Evolutionary conservation across 352 stramenopile genomes (phyloP).

Genomic region (Globisporangium takayamanum): DNA sequence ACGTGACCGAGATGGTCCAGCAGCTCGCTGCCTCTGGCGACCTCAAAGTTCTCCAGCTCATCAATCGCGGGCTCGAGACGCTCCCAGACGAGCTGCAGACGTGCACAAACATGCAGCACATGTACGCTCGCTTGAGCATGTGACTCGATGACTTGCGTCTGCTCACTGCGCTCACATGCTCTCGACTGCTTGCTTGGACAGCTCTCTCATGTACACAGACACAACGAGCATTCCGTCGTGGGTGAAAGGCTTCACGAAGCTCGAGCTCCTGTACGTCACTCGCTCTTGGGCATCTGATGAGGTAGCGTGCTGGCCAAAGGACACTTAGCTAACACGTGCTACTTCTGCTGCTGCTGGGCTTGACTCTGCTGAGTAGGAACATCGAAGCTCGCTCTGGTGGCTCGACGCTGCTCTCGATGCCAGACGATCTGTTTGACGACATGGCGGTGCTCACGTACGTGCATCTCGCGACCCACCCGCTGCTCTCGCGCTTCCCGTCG

Average conservation of each 20-base stretch:
- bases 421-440: constrained; percentile 19
- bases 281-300: background rate
- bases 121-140: constrained; percentile 21
- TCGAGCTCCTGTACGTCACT: constrained; percentile 35
- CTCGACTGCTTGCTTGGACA: constrained; percentile 3
- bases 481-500: constrained; percentile 17
- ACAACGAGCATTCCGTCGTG: constrained; percentile 19
- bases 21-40: constrained; percentile 20
- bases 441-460: constrained; percentile 31
- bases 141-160: background rate
- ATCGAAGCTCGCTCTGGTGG: constrained; percentile 9
- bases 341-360: background rate
- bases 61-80: constrained; percentile 23
- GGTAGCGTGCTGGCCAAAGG: background rate
- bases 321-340: background rate
- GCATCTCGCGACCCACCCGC: constrained; percentile 21
- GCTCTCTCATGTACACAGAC: constrained; percentile 27
- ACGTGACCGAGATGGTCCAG: constrained; percentile 21
- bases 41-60: constrained; percentile 31
- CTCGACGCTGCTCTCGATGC: constrained; percentile 20
- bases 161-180: background rate
- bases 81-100: constrained; percentile 21
- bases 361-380: constrained; percentile 15
- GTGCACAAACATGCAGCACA: constrained; percentile 26
- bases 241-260: constrained; percentile 19